These are phyloP conservation scores for Neckera pumila DNA, from an alignment of 225 moss, liverwort and hornwort genomes.

Conservation along the genomic window DNA sequence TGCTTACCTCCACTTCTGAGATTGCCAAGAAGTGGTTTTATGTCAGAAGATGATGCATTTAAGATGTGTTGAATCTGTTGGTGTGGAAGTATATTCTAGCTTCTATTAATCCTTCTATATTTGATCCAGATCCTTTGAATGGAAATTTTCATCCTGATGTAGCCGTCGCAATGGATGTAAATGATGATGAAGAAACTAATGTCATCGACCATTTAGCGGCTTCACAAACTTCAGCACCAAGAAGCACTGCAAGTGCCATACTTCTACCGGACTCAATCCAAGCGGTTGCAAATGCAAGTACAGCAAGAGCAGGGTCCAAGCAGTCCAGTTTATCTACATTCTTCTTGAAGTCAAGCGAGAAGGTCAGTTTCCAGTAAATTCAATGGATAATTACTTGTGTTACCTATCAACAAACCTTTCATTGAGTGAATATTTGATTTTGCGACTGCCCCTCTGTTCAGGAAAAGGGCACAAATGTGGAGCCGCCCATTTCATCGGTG, in stretches of 20 bases:
- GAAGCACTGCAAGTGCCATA: slow-evolving; percentile 12
- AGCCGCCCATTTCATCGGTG: slow-evolving; percentile 8
- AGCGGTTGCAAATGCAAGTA: slow-evolving; percentile 8
- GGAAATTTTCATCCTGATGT: neutral
- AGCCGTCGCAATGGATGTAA: neutral
- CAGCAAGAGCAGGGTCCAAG: slow-evolving; percentile 30
- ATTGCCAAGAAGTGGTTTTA: neutral
- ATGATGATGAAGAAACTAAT: slow-evolving; percentile 12
- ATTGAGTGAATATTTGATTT: slow-evolving; percentile 4
- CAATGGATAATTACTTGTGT: neutral
- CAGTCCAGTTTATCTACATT: slow-evolving; percentile 61
- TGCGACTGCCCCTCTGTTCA: slow-evolving; percentile 1
- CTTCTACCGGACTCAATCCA: slow-evolving; percentile 6
- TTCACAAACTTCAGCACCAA: slow-evolving; percentile 25
- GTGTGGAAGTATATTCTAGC: neutral
- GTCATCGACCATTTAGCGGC: slow-evolving; percentile 15
- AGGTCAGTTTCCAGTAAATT: slow-evolving; percentile 11
- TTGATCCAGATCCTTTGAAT: slow-evolving; percentile 9
- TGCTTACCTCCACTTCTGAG: neutral
- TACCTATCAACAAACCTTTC: neutral
- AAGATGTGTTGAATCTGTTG: neutral
- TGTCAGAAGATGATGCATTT: neutral
- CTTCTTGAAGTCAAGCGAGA: slow-evolving; percentile 35
- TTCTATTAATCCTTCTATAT: neutral
- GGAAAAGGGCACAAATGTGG: slow-evolving; percentile 8